A percentile compares a stretch with the other conserved stretches of the same genome.
Conservation (phyloP, 306 rosid genomes). For the Trichosanthes cucumerina region DNA sequence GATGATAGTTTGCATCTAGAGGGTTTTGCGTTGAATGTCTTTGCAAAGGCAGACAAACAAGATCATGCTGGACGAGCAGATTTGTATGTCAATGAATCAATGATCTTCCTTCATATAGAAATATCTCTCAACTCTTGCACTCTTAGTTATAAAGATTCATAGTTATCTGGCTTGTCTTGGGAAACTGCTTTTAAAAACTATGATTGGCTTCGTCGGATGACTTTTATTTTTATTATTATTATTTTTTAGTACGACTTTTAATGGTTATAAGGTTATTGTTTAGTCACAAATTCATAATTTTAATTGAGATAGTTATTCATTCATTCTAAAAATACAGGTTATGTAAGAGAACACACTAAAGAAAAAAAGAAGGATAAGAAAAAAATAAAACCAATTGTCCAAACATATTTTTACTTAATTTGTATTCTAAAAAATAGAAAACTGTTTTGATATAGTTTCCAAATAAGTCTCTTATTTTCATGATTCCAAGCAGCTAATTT, state of each 20-base stretch:
- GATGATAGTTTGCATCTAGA: slow-evolving; percentile 83
- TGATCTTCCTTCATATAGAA: not conserved
- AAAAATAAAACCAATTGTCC: not conserved
- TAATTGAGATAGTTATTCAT: not conserved
- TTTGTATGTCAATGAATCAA: slow-evolving; percentile 36
- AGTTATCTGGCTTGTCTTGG: not conserved
- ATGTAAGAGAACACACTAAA: not conserved
- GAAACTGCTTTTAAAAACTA: not conserved
- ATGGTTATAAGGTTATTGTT: not conserved
- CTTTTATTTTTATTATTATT: not conserved
- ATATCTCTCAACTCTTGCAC: not conserved
- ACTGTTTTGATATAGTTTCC: not conserved
- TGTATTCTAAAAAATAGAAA: not conserved
- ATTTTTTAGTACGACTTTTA: not conserved
- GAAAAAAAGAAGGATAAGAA: not conserved
- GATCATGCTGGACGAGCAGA: slow-evolving; percentile 95
- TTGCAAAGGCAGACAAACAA: slow-evolving; percentile 93
- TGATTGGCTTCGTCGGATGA: not conserved
- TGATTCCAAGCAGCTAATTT: not conserved
- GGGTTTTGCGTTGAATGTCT: slow-evolving; percentile 91
- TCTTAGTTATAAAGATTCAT: not conserved
- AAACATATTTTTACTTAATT: not conserved
- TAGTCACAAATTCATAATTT: not conserved
- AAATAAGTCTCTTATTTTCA: not conserved
- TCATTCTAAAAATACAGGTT: not conserved